Base-by-base conservation (phyloP, 306 rosid species). In the Castanospermum australe region DNA sequence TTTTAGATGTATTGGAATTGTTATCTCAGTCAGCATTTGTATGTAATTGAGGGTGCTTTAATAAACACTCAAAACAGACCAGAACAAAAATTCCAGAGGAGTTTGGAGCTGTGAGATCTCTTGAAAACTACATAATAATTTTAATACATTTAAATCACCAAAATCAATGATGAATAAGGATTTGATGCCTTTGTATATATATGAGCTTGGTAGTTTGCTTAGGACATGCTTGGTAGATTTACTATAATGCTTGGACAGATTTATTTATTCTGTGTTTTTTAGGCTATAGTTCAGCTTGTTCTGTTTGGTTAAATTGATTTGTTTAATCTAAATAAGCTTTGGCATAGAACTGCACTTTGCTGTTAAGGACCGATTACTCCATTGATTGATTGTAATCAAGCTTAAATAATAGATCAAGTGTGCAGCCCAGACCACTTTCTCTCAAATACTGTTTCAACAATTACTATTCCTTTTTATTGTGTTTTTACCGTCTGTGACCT, bases 1-100 rank as follows among this genome's bases (percentile, higher is more conserved):
- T 79, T 73, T 81, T 25, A 61, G 81, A 28, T 67, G 28, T 52
- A 79, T 67, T 71, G 42, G 50, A 66, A n/a, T 72, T 41, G 14
- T 77, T 45, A 18, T 61, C 33, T 57, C 8, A 20, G 38, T 10
- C 35, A 48, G 41, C 62, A 24, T 55, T 77, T 66, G 17, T 38
- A 67, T 60, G 52, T 74, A 48, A 71, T 17, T 71, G 48, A 14
- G 50, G 66, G 72, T 62, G 33, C 59, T 44, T 47, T 14, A 14
- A 24, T 56, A 75, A 68, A 63, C 42, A 32, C 25, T 71, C 18
- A n/a, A 60, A 71, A 36, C 68, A 41, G 63, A 44, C 28, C 39
- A 54, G 42, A 62, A 47, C 38, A 38, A 36, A 62, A 62, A 8
- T 47, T 65, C 54, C 44, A 32, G 47, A 14, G 67, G 47, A 32